Evolutionary conservation across 2,329 filamentous ascomycete species (phyloP), one percentile per base, ranked within the genome.

Genomic region (Fusarium nodosum): DNA sequence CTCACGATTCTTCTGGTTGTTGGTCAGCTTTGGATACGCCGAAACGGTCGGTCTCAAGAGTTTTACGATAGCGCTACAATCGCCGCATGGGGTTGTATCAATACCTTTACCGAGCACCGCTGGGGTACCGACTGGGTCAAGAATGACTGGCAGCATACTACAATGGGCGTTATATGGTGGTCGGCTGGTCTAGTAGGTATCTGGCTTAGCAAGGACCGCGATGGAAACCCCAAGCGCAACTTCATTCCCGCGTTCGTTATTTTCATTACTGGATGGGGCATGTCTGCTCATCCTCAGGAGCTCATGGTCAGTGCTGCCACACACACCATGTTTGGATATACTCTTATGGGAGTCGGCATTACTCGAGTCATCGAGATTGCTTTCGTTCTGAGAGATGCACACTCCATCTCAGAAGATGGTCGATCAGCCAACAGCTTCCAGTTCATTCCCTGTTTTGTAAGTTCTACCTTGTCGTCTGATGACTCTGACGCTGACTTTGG

Each of bases 161-260:
- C 92, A n/a, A 98, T 99, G 95, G 96, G 96, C n/a, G 89, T 99
- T 66, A 90, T 99, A 53, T 99, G 96, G 96, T 99, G 95, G 95
- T 92, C 90, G 74, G 95, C 96, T 10, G 96, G 96, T 26, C 83
- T 99, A 31, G 87, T 95, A 13, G 96, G 96, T 42, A 87, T 99
- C 54, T 99, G 95, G 96, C 85, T 99, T 39, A 97, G 93, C 78
- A 88, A 89, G 67, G 93, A 91, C 77, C 89, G 93, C 59, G 90
- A 95, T 68, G 95, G 96, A 53, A 86, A 89, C 42, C 94, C 96
- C 11, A 94, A 95, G 84, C 88, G 96, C 72, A 99, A 99, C 81
- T 89, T 99, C 65, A 90, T 99, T 56, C 96, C 96, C 1, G 94
- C 89, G 15, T 92, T 98, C 68, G 93, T 99, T 60, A 92, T 99